phyloP scores from a whole-genome alignment of 1,139 yeast genomes.

The Chernovozyma sophiae-reginae region DNA sequence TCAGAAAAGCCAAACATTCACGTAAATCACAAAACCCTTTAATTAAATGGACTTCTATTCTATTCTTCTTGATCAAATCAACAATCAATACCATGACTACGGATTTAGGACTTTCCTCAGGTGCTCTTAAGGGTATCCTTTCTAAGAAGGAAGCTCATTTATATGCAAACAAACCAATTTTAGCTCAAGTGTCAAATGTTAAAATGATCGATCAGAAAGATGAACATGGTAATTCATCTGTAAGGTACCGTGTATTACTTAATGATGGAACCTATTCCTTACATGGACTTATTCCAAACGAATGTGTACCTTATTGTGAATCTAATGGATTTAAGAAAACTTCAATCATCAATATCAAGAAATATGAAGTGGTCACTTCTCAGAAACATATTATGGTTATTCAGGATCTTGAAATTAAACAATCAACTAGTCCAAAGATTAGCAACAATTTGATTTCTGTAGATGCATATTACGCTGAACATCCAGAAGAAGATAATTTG shows the following conservation, averaged over 20 bases:
- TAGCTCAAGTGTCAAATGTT: constrained; percentile 47
- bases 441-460: constrained; percentile 38
- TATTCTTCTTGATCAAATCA: too few relatives aligned
- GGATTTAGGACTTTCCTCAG: constrained; percentile 15
- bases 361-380: constrained; percentile 45
- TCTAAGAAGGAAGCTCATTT: constrained; percentile 20
- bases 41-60: too few relatives aligned
- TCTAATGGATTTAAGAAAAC: constrained; percentile 36
- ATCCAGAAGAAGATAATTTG: constrained; percentile 50
- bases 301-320: constrained; percentile 49
- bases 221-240: constrained; percentile 37
- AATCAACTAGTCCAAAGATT: constrained; percentile 37
- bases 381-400: constrained; percentile 55
- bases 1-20: neutral
- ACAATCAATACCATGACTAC: constrained; percentile 5
- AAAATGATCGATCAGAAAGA: constrained; percentile 28
- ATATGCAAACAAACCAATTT: constrained; percentile 28
- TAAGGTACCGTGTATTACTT: constrained; percentile 52
- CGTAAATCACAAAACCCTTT: neutral
- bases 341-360: constrained; percentile 32
- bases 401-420: constrained; percentile 46
- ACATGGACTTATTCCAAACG: constrained; percentile 65
- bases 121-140: constrained; percentile 25
- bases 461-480: constrained; percentile 50
- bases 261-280: constrained; percentile 62